Base-by-base conservation (phyloP, 2,329 filamentous ascomycete genomes). In the Verticillium longisporum region DNA sequence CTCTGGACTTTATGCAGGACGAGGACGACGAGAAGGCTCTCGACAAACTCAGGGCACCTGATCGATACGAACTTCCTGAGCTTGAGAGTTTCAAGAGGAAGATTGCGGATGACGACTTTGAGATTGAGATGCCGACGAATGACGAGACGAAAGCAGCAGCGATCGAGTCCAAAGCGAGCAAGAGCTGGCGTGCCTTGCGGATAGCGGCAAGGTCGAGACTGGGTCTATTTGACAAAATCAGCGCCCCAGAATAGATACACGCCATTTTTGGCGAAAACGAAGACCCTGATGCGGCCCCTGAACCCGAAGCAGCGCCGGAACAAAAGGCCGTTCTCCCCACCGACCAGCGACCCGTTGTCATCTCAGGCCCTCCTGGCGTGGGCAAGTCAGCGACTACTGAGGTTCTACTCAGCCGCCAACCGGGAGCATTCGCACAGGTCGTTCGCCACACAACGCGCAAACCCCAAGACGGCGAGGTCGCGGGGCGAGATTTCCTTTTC, bases 141-240 rank as follows among this genome's bases (percentile, higher is more conserved):
- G 77, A 84, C 73, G 75, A 83, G 61, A 82, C 84, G 58, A 84
- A 83, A 65, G 76, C 77, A 0, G 74, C 75, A 13, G 81, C 85
- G 21, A 73, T 87, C 7, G 89, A 90, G 65, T 83, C 87, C 60
- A 96, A 96, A 73, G 86, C 88, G 21, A 97, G 92, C 77, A 94
- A 96, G 73, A 89, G 87, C 61, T 99, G 95, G 95, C 86, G 93
- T 67, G 91, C 92, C 5, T 78, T 99, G 64, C 87, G 95, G 59
- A 84, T 96, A 65, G 90, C 92, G 10, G 87, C 89, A 61, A 86
- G 86, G 65, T 86, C 82, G 61, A 89, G 89, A 68, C 82, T 98
- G 66, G 83, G 86, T 55, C 78, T 87, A 21, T 95, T 98, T 72
- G 93, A 98, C 73, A 91, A 89, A 73, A 90, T 97, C 57, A 92